Base-by-base conservation (phyloP, 2,329 filamentous ascomycete genomes). In the Colletotrichum camelliae region DNA sequence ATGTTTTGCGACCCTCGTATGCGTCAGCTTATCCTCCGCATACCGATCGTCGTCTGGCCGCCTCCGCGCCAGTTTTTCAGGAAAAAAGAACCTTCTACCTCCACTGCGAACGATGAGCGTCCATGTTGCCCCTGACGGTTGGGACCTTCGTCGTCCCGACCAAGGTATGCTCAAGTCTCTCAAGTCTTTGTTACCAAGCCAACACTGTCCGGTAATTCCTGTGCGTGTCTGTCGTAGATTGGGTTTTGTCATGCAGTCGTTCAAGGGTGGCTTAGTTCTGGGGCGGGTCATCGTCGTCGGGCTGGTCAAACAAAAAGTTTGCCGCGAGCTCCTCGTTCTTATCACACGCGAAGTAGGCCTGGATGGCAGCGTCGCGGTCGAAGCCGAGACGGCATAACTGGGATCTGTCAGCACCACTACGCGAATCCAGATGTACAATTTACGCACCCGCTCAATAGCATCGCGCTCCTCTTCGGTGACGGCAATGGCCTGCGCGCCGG, bases 281-380 rank as follows among this genome's bases (percentile, higher is more conserved):
- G 12, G 85, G 82, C 37, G 88, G 86, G 74, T 94, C 93, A 43
- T 95, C 93, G 64, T 98, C 96, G 77, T 98, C 96, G 12, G 96
- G 96, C 87, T 98, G 96, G 81, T 99, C 97, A 83, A 99, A 99
- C 76, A 99, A 89, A 86, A 98, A 98, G 87, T 99, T 99, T 78
- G 97, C 97, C 1, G 97, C 97, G 67, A 99, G 90, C 86, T 99
- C 97, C 87, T 99, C 97, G 85, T 99, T 98, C 91, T 98, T 99
- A 86, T 99, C 97, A 85, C 97, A 99, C 39, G 97, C 97, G 84
- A 99, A 99, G 87, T 98, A 99, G 31, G 97, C 97, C 87, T 99
- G 96, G 79, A 98, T 98, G 67, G 97, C 97, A 80, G 96, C 92
- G 80, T 98, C 96, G 76, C 96, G 93, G 81, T 96, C 93, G 84